Base-by-base conservation (phyloP, 2,329 filamentous ascomycete species). In the Fonsecaea multimorphosa region DNA sequence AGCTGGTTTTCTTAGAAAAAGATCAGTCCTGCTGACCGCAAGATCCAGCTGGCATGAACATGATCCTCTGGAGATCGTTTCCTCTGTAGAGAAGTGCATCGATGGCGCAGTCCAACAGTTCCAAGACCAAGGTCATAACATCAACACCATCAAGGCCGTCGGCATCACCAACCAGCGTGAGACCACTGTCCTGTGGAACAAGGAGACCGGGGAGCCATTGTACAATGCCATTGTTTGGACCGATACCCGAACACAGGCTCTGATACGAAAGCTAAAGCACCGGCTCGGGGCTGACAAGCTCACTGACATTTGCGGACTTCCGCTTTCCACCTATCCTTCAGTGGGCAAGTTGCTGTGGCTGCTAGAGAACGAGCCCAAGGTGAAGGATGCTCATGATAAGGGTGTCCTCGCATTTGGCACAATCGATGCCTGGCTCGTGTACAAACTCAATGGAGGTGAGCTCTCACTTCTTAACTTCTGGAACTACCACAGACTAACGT, bases 121-220 rank as follows among this genome's bases (percentile, higher is more conserved):
- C 78, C 79, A 86, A 57, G 82, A 85, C n/a, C 80, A 87, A 63
- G 92, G 92, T 66, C 85, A 92, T 78, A 83, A 84, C 29, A 82
- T 85, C 66, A 83, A 84, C 60, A 85, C 90, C 72, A 91, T 97
- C 74, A 89, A 82, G 76, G 86, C 90, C 11, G 84, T 97, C 70
- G 93, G 93, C 63, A 91, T 97, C 76, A 96, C 92, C 65, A 96
- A 93, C 79, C 92, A 97, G 81, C 88, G 93, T 75, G 93, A 97
- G 78, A 96, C 93, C 1, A 91, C 90, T 1, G 83, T 96, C 1
- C 88, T 93, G 29, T 96, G 92, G 92, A 91, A 97, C 77, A 86
- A 84, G 73, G 84, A 85, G 71, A 95, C 91, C 0, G 93, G 93
- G 69, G 85, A 95, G 76, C 87, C 92, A 3, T 81, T 97, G 16